Evolutionary conservation across 306 rosid species (phyloP), one percentile per base, ranked within the genome.

Genomic region (Vachellia pachyceras): DNA sequence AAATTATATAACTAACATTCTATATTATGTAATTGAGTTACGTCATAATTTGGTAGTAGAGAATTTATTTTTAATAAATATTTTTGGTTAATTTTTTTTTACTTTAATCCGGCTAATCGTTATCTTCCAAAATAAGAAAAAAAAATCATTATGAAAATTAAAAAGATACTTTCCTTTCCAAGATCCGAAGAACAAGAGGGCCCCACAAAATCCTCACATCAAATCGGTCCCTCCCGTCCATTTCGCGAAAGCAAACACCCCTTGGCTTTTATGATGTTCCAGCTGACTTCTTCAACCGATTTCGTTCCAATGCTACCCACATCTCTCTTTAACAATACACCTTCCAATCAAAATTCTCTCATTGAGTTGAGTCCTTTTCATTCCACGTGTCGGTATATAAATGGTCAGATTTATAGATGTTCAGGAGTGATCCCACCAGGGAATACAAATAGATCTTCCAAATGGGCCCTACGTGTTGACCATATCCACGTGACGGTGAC

Each of bases 401-500:
- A 6, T 50, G 17, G 18, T 0, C 0, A 4, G 2, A 0, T 8
- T 5, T 40, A 57, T 49, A 35, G 0, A 0, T 0, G 9, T 14
- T 4, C 0, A 0, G 0, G 54, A 72, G 17, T n/a, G 42, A 47
- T 17, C 22, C n/a, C 11, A 3, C 17, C 73, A 76, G 36, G 3
- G 25, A 10, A 76, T 8, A 7, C 50, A 41, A 65, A n/a, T 20
- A 36, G 69, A 45, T 15, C 10, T 58, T 60, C 37, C 60, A 23
- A 50, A 12, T 3, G 23, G 80, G 50, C 73, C 91, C 84, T 69
- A 75, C 74, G n/a, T 72, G 72, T 87, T 86, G 90, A 85, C 89
- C 72, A 49, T 11, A 41, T 11, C 76, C 84, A 84, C 83, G 76
- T 82, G 81, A 85, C 75, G 80, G 86, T 82, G 94, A 83, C 89